Evolutionary conservation across 139 green algal species (phyloP).

Genomic region (Eudorina sp.): DNA sequence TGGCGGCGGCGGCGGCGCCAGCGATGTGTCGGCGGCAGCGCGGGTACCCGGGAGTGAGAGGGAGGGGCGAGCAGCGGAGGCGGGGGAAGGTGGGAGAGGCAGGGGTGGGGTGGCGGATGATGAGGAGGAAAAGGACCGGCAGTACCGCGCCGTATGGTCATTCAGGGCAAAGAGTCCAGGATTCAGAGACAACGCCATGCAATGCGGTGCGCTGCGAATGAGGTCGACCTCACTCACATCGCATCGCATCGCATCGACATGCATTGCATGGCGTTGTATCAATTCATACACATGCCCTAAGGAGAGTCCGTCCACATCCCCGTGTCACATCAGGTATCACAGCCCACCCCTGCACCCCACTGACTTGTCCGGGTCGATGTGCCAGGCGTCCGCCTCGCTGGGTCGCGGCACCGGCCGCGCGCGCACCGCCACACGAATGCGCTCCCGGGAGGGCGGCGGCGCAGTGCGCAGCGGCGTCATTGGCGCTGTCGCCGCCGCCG

Average conservation of each 20-base stretch:
- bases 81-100: neutral
- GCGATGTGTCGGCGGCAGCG: neutral
- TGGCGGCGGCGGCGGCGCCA: no score
- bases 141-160: no score
- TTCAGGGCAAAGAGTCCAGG: no score
- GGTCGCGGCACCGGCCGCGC: conserved; percentile 25
- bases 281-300: no score
- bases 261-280: no score
- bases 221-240: no score
- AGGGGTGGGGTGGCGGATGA: neutral
- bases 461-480: neutral
- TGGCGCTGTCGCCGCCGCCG: neutral
- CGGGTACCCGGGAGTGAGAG: no score
- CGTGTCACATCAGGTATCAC: no score
- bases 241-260: no score
- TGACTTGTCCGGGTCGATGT: conserved; percentile 39
- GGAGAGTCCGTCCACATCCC: no score
- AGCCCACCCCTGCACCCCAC: neutral
- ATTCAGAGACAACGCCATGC: no score
- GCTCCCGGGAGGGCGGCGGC: conserved; percentile 25
- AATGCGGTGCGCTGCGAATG: no score
- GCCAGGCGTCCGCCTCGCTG: conserved; percentile 32
- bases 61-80: neutral
- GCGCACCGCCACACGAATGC: conserved; percentile 52
- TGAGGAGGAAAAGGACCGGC: neutral